Evolutionary conservation across 2,329 filamentous ascomycete genomes (phyloP), one percentile per base, ranked within the genome.

Genomic region (Epichloe scottii): DNA sequence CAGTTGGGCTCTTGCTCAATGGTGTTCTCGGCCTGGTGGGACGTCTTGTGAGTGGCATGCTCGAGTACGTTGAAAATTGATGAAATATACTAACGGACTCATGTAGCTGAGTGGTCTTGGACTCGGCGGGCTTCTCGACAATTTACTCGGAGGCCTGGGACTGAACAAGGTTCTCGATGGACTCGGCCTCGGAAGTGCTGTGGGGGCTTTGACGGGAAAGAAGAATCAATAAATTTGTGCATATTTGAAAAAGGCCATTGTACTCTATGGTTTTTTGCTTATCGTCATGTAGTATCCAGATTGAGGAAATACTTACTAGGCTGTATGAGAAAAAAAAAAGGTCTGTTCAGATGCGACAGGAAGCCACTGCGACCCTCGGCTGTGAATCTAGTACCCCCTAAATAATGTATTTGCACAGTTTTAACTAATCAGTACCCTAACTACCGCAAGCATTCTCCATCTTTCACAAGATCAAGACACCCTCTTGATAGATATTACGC

Each of bases 1-100:
- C 87, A 11, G 89, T 95, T 44, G 90, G 90, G 21, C 71, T 95
- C 53, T 68, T 95, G 56, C 74, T 96, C 54, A 83, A 75, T 48
- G 89, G 90, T 66, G 89, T 96, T 0, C 75, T 96, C 6, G 86
- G 86, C 42, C 77, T 96, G 1, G 88, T 95, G 19, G 89, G 89
- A 51, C 83, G 82, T 62, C 71, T 95, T 54, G 70, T 77, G 61
- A 67, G 70, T 62, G 37, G 14, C 37, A 15, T n/a, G n/a, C 12
- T 14, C 3, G 37, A 38, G 5, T 15, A 38, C n/a, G 37, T 15
- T 23, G 8, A 4, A 21, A 21, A 11, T 10, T 26, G 40, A 7
- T 23, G 19, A 10, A 19, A 6, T 12, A 21, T 26, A 15, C 40
- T 23, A 5, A 44, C 10, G 41, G 5, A 30, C 8, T 2, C 8